These are phyloP conservation scores for Pythium sp. DNA, from an alignment of 352 stramenopile genomes.

Conservation along the genomic window DNA sequence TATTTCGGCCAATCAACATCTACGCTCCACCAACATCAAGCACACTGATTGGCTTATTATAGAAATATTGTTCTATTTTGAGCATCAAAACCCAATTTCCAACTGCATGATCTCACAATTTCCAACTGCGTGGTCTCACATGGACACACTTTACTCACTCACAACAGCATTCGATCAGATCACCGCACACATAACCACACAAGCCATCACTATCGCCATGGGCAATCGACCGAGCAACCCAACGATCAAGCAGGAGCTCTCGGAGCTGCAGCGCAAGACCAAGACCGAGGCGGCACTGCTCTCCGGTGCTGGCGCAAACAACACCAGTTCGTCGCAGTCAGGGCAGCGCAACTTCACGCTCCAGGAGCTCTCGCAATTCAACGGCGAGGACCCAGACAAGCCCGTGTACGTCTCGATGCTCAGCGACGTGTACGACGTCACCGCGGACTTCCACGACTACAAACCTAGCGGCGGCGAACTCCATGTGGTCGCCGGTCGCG, in stretches of 20 bases:
- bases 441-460: constrained; percentile 84
- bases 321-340: neutral
- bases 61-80: too few species aligned
- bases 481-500: constrained; percentile 85
- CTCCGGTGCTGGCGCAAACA: neutral
- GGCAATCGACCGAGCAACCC: constrained; percentile 86
- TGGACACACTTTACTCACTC: too few species aligned
- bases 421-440: constrained; percentile 94
- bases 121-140: too few species aligned
- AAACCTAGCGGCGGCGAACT: constrained; percentile 75
- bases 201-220: constrained; percentile 20
- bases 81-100: too few species aligned
- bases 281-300: constrained; percentile 1
- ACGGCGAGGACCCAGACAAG: constrained; percentile 67
- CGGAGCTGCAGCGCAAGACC: neutral
- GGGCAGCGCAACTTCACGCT: constrained; percentile 58
- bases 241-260: neutral
- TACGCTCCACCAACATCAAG: too few species aligned
- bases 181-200: too few species aligned
- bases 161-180: too few species aligned
- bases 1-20: too few species aligned
- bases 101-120: too few species aligned
- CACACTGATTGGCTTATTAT: too few species aligned
- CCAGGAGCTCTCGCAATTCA: constrained; percentile 80
- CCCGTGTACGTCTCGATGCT: constrained; percentile 90